Percentiles rank a stretch among this genome's conserved stretches.
Evolutionary conservation across 225 moss, liverwort and hornwort species (phyloP).

Genomic region (Anthoceros angustus): DNA sequence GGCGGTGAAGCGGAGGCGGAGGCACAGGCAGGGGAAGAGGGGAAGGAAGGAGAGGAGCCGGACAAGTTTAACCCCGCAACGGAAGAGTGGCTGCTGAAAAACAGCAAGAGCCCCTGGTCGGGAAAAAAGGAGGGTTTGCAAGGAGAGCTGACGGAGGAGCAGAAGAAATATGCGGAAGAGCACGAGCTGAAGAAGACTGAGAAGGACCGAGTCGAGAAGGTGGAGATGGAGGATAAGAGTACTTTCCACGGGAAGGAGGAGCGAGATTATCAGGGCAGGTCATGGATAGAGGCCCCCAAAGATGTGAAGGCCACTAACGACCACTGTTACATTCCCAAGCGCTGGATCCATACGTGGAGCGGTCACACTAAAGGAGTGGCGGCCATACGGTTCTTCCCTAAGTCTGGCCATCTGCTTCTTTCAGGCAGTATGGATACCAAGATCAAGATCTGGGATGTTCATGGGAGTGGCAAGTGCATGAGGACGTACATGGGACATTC

Average conservation of each 20-base stretch:
- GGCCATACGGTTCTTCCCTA: slow-evolving; percentile 82
- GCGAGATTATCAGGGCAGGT: slow-evolving; percentile 82
- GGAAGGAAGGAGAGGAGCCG: slow-evolving; percentile 28
- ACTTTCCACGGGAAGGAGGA: slow-evolving; percentile 98
- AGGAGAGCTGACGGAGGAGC: slow-evolving; percentile 83
- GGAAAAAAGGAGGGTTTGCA: slow-evolving; percentile 60
- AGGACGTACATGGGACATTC: slow-evolving; percentile 96
- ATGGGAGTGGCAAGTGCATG: slow-evolving; percentile 95
- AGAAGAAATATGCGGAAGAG: slow-evolving; percentile 52
- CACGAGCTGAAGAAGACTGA: slow-evolving; percentile 74
- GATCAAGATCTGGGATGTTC: slow-evolving; percentile 99
- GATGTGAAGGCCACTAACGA: slow-evolving; percentile 90
- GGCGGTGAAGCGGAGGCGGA: slow-evolving; percentile 20
- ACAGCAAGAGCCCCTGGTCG: slow-evolving; percentile 88
- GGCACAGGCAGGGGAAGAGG: slow-evolving; percentile 37
- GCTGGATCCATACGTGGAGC: slow-evolving; percentile 92
- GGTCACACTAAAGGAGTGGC: slow-evolving; percentile 92
- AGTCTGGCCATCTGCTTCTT: slow-evolving; percentile 77
- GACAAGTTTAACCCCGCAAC: slow-evolving; percentile 39
- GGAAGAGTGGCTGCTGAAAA: slow-evolving; percentile 65
- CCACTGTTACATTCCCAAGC: slow-evolving; percentile 94
- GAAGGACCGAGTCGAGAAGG: slow-evolving; percentile 66
- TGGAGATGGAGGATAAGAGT: slow-evolving; percentile 65
- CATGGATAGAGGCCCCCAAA: slow-evolving; percentile 89
- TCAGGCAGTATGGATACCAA: slow-evolving; percentile 98